These are phyloP conservation scores for Ilyonectria mors-panacis DNA, from an alignment of 2,329 filamentous ascomycete genomes.

Conservation along the genomic window DNA sequence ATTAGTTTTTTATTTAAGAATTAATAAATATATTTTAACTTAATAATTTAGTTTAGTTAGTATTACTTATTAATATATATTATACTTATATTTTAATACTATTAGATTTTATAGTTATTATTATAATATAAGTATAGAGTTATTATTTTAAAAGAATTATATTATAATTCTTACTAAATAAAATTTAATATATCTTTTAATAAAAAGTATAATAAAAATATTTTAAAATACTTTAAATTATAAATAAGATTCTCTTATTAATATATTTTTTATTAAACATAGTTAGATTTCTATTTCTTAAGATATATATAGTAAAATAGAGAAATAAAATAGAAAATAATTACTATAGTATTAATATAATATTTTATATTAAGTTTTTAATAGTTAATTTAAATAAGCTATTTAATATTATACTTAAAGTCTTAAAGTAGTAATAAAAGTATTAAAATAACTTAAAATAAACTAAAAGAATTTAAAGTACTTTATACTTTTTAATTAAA, in stretches of 20 bases:
- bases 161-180: too few species aligned
- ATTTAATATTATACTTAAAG: conserved; percentile 9
- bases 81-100: conserved; percentile 13
- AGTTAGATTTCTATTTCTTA: not conserved
- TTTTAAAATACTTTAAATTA: too few species aligned
- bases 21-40: conserved; percentile 1
- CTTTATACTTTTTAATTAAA: conserved; percentile 6
- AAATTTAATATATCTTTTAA: conserved; percentile 13
- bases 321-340: conserved; percentile 12
- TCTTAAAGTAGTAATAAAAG: not conserved
- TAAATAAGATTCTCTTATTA: not conserved
- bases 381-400: conserved; percentile 3
- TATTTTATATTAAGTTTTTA: conserved; percentile 4
- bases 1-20: conserved; percentile 26
- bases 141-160: conserved; percentile 14
- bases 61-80: not conserved
- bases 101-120: conserved; percentile 5
- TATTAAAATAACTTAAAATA: not conserved
- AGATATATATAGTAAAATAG: conserved; percentile 3
- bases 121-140: not conserved
- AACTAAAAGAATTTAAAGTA: not conserved
- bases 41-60: not conserved
- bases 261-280: conserved; percentile 5
- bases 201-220: conserved; percentile 5
- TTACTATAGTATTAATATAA: conserved; percentile 1